A percentile compares a stretch with the other conserved stretches of the same genome.
Evolutionary conservation across 768 basidiomycete species (phyloP).

Genomic region (Tricholoma saponaceum): DNA sequence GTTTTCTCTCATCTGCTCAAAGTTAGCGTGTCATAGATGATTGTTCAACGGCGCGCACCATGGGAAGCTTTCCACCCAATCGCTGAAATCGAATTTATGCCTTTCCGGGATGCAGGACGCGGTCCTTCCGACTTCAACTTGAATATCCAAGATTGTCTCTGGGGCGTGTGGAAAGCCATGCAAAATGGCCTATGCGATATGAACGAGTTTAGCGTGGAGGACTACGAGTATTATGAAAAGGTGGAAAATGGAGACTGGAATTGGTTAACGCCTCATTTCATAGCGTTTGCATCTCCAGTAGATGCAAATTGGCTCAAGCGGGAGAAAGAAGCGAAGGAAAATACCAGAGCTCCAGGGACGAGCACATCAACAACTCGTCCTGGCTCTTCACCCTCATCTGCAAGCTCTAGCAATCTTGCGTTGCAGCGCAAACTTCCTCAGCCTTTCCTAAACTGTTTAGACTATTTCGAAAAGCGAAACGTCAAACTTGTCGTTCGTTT

Average conservation of each 20-base stretch:
- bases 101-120: slow-evolving; percentile 93
- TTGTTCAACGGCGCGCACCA: slow-evolving; percentile 83
- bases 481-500: slow-evolving; percentile 91
- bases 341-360: slow-evolving; percentile 22
- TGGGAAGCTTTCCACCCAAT: slow-evolving; percentile 96
- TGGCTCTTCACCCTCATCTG: slow-evolving; percentile 23
- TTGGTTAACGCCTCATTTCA: slow-evolving; percentile 88
- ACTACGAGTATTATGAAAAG: slow-evolving; percentile 94
- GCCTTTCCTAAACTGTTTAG: slow-evolving; percentile 86
- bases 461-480: slow-evolving; percentile 85
- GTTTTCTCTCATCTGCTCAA: slow-evolving; percentile 1
- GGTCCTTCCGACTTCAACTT: slow-evolving; percentile 92
- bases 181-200: slow-evolving; percentile 92
- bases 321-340: slow-evolving; percentile 60
- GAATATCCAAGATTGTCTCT: slow-evolving; percentile 87
- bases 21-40: slow-evolving; percentile 57
- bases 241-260: slow-evolving; percentile 97
- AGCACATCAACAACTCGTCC: slow-evolving; percentile 11
- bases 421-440: slow-evolving; percentile 74
- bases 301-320: slow-evolving; percentile 78
- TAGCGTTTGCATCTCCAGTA: slow-evolving; percentile 92
- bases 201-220: slow-evolving; percentile 89
- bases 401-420: slow-evolving; percentile 43
- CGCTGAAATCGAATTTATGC: slow-evolving; percentile 88
- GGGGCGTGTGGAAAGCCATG: slow-evolving; percentile 87